Base-by-base conservation (phyloP, 768 basidiomycete genomes). In the Lanmaoa pseudosensibilis region DNA sequence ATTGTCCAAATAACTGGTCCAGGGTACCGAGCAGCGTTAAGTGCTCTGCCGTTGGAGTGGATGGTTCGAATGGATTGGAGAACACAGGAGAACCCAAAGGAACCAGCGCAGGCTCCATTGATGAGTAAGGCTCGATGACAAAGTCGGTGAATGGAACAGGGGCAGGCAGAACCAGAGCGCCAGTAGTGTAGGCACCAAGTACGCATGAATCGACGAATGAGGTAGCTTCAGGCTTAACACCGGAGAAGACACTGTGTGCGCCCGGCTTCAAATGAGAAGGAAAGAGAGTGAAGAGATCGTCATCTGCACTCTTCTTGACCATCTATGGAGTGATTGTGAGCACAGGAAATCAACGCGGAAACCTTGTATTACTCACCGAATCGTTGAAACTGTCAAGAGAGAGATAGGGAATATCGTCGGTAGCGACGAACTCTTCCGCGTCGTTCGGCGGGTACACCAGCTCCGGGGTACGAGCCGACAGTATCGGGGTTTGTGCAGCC, bases 391-490 rank as follows among this genome's bases (percentile, higher is more conserved):
- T 32, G 53, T 72, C 67, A 16, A 77, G 69, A 39, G 68, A 64
- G 37, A 77, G 63, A 50, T 62, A 49, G 7, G 75, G 75, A 43
- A 78, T 78, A 2, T 75, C 69, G 6, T 65, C 57, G 16, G 69
- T 78, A 9, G 70, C 48, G 12, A 77, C 67, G 37, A 77, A 78
- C 7, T 48, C 65, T 10, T 58, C 58, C 16, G 50, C 18, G 16
- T 21, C 21, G 7, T 48, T 49, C 6, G 23, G 27, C 2, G 61
- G 61, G 50, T 60, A 59, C 49, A 55, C 37, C 9, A 63, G 33
- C 38, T 65, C 66, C n/a, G 71, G 62, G 32, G 70, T 64, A n/a
- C 25, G 44, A 16, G n/a, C 37, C 33, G 36, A 43, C 13, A 36
- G 39, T 34, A 30, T 45, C 3, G 56, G 46, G 0, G 57, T 53